phyloP scores from a whole-genome alignment of 495 filamentous ascomycete genomes.

The Trichoderma erinaceum region DNA sequence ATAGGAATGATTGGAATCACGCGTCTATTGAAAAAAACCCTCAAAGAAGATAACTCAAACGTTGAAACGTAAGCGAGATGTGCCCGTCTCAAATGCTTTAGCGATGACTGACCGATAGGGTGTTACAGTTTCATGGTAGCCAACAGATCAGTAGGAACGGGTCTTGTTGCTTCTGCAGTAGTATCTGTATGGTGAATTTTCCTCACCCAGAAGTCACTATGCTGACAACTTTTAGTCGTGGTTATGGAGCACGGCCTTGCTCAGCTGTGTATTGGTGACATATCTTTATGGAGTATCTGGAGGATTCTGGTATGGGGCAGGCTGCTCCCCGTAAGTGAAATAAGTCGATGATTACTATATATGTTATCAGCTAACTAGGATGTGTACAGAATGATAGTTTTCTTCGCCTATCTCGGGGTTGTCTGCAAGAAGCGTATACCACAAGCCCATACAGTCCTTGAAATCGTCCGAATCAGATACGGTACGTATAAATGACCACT shows the following conservation, averaged over 20 bases:
- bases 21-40: conserved; percentile 75
- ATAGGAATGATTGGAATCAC: conserved; percentile 56
- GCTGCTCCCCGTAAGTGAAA: not conserved
- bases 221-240: conserved; percentile 46
- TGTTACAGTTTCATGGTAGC: conserved; percentile 96
- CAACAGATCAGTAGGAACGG: conserved; percentile 90
- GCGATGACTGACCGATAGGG: not conserved
- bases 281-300: conserved; percentile 91
- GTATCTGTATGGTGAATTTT: conserved; percentile 45
- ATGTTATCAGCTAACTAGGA: not conserved
- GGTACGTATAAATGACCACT: not conserved
- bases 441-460: conserved; percentile 81
- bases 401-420: conserved; percentile 90
- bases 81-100: not conserved
- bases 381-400: conserved; percentile 61
- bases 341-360: not conserved
- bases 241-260: conserved; percentile 82
- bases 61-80: not conserved
- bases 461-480: conserved; percentile 44
- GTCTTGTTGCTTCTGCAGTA: conserved; percentile 87
- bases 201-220: not conserved
- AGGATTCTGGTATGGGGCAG: conserved; percentile 65
- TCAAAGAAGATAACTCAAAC: conserved; percentile 79
- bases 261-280: conserved; percentile 78
- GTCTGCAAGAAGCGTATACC: conserved; percentile 83